Evolutionary conservation across 257 asterid species (phyloP).

Genomic region (Jacaranda mimosifolia): DNA sequence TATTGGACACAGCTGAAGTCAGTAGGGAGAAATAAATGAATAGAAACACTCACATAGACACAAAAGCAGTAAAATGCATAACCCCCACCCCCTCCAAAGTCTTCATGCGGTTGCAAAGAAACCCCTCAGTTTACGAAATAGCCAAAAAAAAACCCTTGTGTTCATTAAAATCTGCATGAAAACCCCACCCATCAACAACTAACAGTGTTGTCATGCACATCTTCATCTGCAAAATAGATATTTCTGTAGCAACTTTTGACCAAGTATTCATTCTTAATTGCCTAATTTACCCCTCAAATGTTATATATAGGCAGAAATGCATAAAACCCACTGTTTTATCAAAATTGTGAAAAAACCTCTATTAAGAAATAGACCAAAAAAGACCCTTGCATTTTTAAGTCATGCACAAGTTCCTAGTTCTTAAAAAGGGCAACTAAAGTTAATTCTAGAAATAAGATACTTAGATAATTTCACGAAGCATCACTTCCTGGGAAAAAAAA

Average conservation of each 20-base stretch:
- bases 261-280: neutral
- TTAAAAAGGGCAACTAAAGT: neutral
- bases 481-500: too few species aligned
- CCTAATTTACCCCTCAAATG: neutral
- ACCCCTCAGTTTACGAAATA: neutral
- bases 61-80: neutral
- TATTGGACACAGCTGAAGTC: constrained; percentile 14
- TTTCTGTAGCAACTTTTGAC: neutral
- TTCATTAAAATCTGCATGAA: neutral
- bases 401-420: too few species aligned
- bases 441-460: neutral
- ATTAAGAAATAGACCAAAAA: neutral
- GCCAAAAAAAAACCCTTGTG: neutral
- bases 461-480: neutral
- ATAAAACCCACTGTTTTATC: neutral
- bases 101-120: neutral
- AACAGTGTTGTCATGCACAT: neutral
- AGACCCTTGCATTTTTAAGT: neutral
- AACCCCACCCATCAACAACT: neutral
- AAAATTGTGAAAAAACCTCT: neutral
- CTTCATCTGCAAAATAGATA: constrained; percentile 18
- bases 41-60: neutral
- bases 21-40: constrained; percentile 10
- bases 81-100: constrained; percentile 13
- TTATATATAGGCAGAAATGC: neutral